Evolutionary conservation across 2,329 filamentous ascomycete genomes (phyloP).

Genomic region (Hypoxylon sp.): DNA sequence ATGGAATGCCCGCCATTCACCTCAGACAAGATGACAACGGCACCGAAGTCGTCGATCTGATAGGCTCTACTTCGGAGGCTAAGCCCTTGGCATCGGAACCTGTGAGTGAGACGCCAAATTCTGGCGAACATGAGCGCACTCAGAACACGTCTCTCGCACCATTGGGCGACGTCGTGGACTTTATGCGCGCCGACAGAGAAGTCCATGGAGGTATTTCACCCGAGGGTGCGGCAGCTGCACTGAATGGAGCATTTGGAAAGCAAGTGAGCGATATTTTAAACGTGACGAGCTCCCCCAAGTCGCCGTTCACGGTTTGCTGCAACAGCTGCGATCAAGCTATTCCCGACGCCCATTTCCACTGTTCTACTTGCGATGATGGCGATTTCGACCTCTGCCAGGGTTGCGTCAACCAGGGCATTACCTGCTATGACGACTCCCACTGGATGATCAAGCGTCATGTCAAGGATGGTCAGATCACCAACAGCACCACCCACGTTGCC

Average conservation of each 20-base stretch:
- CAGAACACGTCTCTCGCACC: constrained; percentile 25
- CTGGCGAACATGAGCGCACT: constrained; percentile 8
- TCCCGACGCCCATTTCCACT: constrained; percentile 88
- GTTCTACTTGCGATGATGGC: constrained; percentile 88
- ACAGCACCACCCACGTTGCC: constrained; percentile 83
- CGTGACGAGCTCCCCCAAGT: constrained; percentile 31
- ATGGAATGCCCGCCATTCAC: constrained; percentile 42
- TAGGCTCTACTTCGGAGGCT: constrained; percentile 17
- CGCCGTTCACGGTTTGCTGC: constrained; percentile 86
- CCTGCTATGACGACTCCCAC: constrained; percentile 81
- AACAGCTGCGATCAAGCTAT: constrained; percentile 86
- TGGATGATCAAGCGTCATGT: constrained; percentile 95
- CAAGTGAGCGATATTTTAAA: constrained; percentile 11
- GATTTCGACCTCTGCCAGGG: constrained; percentile 91
- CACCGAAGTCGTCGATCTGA: constrained; percentile 42
- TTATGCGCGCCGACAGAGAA: constrained; percentile 19
- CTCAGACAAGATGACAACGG: constrained; percentile 37
- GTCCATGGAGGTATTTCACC: neutral
- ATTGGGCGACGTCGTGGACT: constrained; percentile 16
- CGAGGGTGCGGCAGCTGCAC: neutral
- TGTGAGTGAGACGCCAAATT: constrained; percentile 2
- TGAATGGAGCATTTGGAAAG: constrained; percentile 6
- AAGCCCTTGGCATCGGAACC: constrained; percentile 31
- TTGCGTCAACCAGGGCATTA: constrained; percentile 78
- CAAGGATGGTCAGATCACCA: constrained; percentile 78